Evolutionary conservation across 345 rosid species (phyloP).

Genomic region (Microcos paniculata): DNA sequence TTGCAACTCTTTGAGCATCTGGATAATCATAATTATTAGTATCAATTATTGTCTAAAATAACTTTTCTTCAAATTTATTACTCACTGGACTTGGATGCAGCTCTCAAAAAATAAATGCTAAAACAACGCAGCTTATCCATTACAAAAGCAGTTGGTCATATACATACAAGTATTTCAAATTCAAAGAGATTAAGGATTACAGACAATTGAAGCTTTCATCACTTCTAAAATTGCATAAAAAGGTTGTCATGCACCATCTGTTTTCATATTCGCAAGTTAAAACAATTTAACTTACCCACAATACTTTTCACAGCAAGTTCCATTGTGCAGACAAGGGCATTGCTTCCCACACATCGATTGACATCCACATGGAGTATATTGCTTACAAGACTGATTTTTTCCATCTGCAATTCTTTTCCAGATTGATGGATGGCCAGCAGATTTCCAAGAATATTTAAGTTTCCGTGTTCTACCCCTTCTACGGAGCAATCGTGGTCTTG

Average conservation of each 20-base stretch:
- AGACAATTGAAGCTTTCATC: neutral
- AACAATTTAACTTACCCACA: conserved; percentile 71
- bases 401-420: conserved; percentile 72
- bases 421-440: conserved; percentile 73
- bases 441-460: conserved; percentile 88
- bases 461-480: conserved; percentile 76
- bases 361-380: conserved; percentile 91
- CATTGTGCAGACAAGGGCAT: conserved; percentile 66
- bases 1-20: conserved; percentile 98
- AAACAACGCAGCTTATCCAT: neutral
- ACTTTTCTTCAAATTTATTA: neutral
- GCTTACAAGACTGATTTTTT: conserved; percentile 57
- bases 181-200: neutral
- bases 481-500: conserved; percentile 51
- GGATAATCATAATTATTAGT: conserved; percentile 23
- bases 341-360: conserved; percentile 75
- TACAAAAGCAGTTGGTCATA: neutral
- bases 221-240: neutral
- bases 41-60: neutral
- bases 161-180: neutral
- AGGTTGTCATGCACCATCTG: neutral
- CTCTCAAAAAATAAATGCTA: neutral
- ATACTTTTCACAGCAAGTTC: conserved; percentile 92
- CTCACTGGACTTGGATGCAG: neutral
- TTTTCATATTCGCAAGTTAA: conserved; percentile 11